Conservation (phyloP, 164 flowering plant genomes). For the Litsea cubeba region DNA sequence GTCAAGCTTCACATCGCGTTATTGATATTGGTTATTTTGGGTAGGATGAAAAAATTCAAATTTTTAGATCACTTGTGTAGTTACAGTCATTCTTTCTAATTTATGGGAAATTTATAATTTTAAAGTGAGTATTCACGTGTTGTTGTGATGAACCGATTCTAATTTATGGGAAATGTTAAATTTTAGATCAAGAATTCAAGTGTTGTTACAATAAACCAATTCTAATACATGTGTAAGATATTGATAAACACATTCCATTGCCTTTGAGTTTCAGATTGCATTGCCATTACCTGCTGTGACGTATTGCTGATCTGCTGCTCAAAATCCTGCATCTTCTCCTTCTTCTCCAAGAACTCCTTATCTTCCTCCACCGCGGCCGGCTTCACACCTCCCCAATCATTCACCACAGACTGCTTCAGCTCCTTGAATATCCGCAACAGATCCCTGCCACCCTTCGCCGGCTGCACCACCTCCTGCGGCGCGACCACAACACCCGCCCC, state of each 20-base stretch:
- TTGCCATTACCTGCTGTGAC: constrained; percentile 75
- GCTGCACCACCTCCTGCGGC: constrained; percentile 66
- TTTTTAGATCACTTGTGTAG: too few species aligned
- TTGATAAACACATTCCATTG: not conserved
- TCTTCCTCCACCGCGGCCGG: constrained; percentile 80
- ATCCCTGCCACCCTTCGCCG: constrained; percentile 92
- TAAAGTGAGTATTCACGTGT: too few species aligned
- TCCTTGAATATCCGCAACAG: constrained; percentile 80
- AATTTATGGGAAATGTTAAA: too few species aligned
- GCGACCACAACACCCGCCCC: constrained; percentile 28
- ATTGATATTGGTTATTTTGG: too few species aligned
- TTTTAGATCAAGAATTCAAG: too few species aligned
- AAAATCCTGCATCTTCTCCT: constrained; percentile 65
- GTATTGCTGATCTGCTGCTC: constrained; percentile 73
- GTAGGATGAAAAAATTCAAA: too few species aligned
- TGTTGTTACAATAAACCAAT: too few species aligned
- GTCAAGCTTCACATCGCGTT: too few species aligned
- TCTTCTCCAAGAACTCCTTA: constrained; percentile 84
- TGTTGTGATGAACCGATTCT: too few species aligned
- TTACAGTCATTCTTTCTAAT: too few species aligned
- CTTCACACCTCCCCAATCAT: constrained; percentile 80
- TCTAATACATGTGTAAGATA: too few species aligned
- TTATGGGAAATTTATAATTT: too few species aligned
- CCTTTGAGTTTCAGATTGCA: not conserved
- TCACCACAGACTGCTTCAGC: constrained; percentile 77